A percentile compares a stretch with the other conserved stretches of the same genome.
Conservation (phyloP, 2,329 filamentous ascomycete species). For the Dactylellina drechsleri region DNA sequence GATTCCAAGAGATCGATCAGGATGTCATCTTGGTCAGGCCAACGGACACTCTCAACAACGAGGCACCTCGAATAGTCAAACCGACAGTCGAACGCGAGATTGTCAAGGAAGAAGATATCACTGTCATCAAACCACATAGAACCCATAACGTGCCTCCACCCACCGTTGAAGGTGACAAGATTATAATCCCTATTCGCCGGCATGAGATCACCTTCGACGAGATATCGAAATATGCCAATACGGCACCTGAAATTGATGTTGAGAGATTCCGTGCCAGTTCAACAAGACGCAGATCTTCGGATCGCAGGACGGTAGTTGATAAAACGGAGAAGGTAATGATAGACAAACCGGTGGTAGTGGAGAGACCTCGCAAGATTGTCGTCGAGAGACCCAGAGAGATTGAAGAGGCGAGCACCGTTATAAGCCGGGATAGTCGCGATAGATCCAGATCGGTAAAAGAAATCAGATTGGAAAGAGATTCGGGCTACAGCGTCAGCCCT, state of each 20-base stretch:
- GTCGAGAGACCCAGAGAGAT: slow-evolving; percentile 39
- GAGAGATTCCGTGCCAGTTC: slow-evolving; percentile 15
- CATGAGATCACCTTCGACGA: slow-evolving; percentile 39
- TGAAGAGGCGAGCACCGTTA: slow-evolving; percentile 31
- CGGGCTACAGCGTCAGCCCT: slow-evolving; percentile 21
- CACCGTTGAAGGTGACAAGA: slow-evolving; percentile 21
- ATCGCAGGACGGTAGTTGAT: slow-evolving; percentile 20
- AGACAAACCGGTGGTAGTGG: slow-evolving; percentile 19
- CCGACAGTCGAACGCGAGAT: slow-evolving; percentile 31
- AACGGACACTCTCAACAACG: slow-evolving; percentile 39
- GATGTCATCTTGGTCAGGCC: slow-evolving; percentile 47
- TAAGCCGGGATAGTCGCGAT: slow-evolving; percentile 22
- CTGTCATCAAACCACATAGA: slow-evolving; percentile 33
- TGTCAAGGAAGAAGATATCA: slow-evolving; percentile 25
- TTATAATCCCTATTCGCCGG: slow-evolving; percentile 49
- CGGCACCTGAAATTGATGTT: slow-evolving; percentile 39
- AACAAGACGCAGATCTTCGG: not conserved
- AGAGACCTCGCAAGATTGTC: slow-evolving; percentile 27
- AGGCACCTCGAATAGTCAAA: slow-evolving; percentile 21
- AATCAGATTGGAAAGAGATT: slow-evolving; percentile 20
- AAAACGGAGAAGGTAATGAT: slow-evolving; percentile 13
- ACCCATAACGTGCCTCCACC: slow-evolving; percentile 2
- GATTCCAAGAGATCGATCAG: slow-evolving; percentile 43
- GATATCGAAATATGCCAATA: slow-evolving; percentile 38
- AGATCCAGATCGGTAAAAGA: slow-evolving; percentile 33